phyloP scores from a whole-genome alignment of 768 basidiomycete genomes.

The Termitomyces sp. region DNA sequence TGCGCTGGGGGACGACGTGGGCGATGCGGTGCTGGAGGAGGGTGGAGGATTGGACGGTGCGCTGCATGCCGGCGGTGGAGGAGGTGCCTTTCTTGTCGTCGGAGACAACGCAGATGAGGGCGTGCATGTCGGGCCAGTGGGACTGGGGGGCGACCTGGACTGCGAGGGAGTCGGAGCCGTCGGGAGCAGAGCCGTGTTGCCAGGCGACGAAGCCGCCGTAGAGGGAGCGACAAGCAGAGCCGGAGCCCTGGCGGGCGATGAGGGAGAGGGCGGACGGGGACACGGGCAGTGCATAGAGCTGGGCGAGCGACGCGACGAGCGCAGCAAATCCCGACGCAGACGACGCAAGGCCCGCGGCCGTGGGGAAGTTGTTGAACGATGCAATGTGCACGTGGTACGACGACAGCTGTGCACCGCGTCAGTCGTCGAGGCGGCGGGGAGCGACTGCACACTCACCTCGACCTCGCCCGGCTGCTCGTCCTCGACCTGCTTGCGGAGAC shows the following conservation, averaged over 20 bases:
- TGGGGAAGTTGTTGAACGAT: constrained; percentile 98
- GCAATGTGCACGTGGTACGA: constrained; percentile 78
- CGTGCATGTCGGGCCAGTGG: constrained; percentile 96
- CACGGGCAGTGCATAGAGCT: constrained; percentile 79
- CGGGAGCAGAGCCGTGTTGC: constrained; percentile 65
- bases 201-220: constrained; percentile 98
- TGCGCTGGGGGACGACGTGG: constrained; percentile 82
- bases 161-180: constrained; percentile 87
- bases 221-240: constrained; percentile 96
- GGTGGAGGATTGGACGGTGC: constrained; percentile 88
- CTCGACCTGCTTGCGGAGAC: constrained; percentile 73
- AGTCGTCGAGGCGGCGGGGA: constrained; percentile 1
- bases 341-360: constrained; percentile 95
- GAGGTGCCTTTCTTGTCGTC: constrained; percentile 97
- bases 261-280: constrained; percentile 81
- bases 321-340: constrained; percentile 98
- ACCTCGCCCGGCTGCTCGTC: constrained; percentile 59
- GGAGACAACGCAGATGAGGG: constrained; percentile 94
- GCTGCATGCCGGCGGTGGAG: constrained; percentile 96
- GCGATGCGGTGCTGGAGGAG: constrained; percentile 88
- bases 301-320: constrained; percentile 83
- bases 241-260: constrained; percentile 96
- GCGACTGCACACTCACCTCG: constrained; percentile 45
- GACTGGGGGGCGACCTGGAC: constrained; percentile 78
- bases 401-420: constrained; percentile 50